Evolutionary conservation across 257 asterid species (phyloP), one percentile per base, ranked within the genome.

Genomic region (Anisodus acutangulus): DNA sequence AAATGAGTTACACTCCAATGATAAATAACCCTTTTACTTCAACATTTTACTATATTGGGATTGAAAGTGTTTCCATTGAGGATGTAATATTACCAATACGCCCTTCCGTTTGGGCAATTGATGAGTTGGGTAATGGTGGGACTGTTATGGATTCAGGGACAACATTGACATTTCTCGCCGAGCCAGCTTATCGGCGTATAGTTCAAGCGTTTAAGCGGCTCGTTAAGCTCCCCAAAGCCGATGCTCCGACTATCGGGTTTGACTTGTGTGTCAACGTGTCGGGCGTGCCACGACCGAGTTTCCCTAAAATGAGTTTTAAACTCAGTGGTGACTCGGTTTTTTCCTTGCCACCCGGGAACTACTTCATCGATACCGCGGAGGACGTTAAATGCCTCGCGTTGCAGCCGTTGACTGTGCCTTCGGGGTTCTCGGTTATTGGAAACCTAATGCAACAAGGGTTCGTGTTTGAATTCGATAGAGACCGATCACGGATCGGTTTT

Each of bases 401-500:
- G 90, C 96, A 91, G 74, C 95, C 97, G 1, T 92, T 92, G 3
- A 9, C 82, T 0, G 70, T 93, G 15, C 86, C 85, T 0, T 64
- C 85, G 10, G 97, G 97, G 0, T 89, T 89, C 17, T 90, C 97
- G 8, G 91, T 95, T 19, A 82, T 95, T n/a, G 98, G 98, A 47
- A 95, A 95, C 88, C 54, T 95, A 72, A 93, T 95, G 97, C 97
- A 95, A 49, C 98, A 95, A 79, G 98, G 98, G 0, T 95, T 87
- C 72, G 81, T 84, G 58, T 90, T 95, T 76, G 95, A 95, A 71
- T 93, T 91, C 81, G 98, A 92, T 45, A 89, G 84, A 72, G 98
- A 90, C 39, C 90, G 88, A 57, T 83, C 90, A 10, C 89, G 88
- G 8, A 84, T 95, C 2, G 98, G 98, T 5, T 93, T 91, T 19